phyloP scores from a whole-genome alignment of 306 rosid genomes.

The Fragaria iinumae region DNA sequence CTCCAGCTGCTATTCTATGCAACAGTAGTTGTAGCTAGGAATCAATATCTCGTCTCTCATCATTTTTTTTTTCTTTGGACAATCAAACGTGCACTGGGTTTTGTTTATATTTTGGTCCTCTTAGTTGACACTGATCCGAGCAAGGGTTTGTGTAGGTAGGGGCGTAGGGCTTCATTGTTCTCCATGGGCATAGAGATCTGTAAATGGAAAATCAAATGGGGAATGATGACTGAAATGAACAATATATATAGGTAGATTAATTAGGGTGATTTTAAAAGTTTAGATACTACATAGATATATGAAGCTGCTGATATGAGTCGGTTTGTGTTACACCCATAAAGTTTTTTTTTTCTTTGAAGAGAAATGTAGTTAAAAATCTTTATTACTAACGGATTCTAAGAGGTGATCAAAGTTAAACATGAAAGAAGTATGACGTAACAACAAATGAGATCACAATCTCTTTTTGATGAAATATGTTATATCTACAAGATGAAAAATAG shows the following conservation, averaged over 20 bases:
- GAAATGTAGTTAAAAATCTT: too few relatives aligned
- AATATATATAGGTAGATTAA: too few relatives aligned
- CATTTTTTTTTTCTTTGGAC: neutral
- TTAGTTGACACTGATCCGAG: neutral
- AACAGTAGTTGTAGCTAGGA: neutral
- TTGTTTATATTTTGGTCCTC: neutral
- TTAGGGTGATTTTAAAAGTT: too few relatives aligned
- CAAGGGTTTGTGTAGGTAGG: neutral
- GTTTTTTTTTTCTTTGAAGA: too few relatives aligned
- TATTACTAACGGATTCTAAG: accelerated
- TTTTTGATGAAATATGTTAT: too few relatives aligned
- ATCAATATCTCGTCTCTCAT: neutral
- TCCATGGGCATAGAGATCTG: neutral
- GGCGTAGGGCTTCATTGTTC: neutral
- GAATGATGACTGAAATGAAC: neutral
- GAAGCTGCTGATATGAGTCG: too few relatives aligned
- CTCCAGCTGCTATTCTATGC: neutral
- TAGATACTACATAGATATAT: too few relatives aligned
- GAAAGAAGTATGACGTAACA: too few relatives aligned
- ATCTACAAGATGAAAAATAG: too few relatives aligned
- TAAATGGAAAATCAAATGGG: neutral
- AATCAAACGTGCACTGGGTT: neutral
- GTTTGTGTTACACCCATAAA: too few relatives aligned
- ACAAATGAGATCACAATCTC: too few relatives aligned
- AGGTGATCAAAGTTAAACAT: too few relatives aligned